Conservation (phyloP, 2,329 filamentous ascomycete genomes). For the Exophiala xenobiotica region DNA sequence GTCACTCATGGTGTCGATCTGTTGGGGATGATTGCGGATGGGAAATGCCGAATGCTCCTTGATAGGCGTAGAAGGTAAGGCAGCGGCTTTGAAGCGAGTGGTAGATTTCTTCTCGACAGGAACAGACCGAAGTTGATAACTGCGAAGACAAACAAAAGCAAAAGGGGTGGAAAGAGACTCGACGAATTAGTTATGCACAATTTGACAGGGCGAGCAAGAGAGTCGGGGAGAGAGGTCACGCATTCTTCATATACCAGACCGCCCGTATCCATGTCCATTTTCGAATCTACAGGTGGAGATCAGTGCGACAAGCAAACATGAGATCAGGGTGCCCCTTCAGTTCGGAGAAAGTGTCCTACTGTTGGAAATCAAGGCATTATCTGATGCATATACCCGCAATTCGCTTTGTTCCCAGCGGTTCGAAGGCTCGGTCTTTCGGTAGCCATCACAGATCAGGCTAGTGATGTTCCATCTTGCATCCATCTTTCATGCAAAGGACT, state of each 20-base stretch:
- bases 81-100: too few relatives aligned
- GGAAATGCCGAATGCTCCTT: neutral
- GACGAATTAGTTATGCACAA: too few relatives aligned
- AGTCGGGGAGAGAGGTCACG: neutral
- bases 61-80: too few relatives aligned
- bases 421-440: too few relatives aligned
- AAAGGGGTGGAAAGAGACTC: neutral
- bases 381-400: too few relatives aligned
- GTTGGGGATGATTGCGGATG: neutral
- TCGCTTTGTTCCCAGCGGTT: too few relatives aligned
- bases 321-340: neutral
- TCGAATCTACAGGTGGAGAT: neutral
- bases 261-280: neutral
- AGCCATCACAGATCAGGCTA: neutral
- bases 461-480: neutral
- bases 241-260: neutral
- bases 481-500: neutral
- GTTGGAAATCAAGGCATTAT: too few relatives aligned
- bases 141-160: too few relatives aligned
- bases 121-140: too few relatives aligned
- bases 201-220: neutral
- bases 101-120: too few relatives aligned
- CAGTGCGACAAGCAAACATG: neutral
- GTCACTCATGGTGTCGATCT: neutral
- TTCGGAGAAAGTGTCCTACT: neutral